A percentile compares a stretch with the other conserved stretches of the same genome.
phyloP scores from a whole-genome alignment of 1,284 basidiomycete species.

The Neonothopanus nambi region DNA sequence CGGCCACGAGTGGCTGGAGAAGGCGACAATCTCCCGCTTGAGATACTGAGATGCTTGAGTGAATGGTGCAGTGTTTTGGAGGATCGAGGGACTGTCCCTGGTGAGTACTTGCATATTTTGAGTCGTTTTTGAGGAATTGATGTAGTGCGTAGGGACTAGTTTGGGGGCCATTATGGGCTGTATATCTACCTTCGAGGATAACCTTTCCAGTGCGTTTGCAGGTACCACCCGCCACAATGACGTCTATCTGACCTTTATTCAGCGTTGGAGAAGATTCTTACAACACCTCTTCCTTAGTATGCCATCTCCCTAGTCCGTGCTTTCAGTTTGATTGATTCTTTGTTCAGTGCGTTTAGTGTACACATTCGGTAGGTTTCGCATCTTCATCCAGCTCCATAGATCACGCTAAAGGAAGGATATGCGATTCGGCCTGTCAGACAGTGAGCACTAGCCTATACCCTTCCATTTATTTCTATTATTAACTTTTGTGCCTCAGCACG shows the following conservation, averaged over 20 bases:
- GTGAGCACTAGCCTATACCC: slow-evolving; percentile 23
- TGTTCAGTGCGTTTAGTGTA: slow-evolving; percentile 54
- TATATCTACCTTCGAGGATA: slow-evolving; percentile 54
- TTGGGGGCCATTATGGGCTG: slow-evolving; percentile 52
- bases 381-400: not conserved
- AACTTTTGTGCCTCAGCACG: slow-evolving; percentile 38
- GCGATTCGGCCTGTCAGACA: slow-evolving; percentile 27
- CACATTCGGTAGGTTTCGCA: slow-evolving; percentile 48
- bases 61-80: slow-evolving; percentile 61
- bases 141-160: slow-evolving; percentile 39
- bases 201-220: slow-evolving; percentile 40
- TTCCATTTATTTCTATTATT: not conserved
- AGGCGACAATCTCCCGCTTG: slow-evolving; percentile 50
- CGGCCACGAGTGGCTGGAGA: slow-evolving; percentile 7
- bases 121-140: not conserved
- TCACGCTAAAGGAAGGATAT: not conserved
- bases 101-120: slow-evolving; percentile 27
- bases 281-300: slow-evolving; percentile 65
- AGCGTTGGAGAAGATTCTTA: slow-evolving; percentile 56
- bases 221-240: slow-evolving; percentile 19
- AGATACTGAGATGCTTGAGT: slow-evolving; percentile 53
- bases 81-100: slow-evolving; percentile 52
- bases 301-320: slow-evolving; percentile 25
- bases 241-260: slow-evolving; percentile 25
- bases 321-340: not conserved